Evolutionary conservation across 306 rosid genomes (phyloP), one percentile per base, ranked within the genome.

Genomic region (Trifolium pratense): DNA sequence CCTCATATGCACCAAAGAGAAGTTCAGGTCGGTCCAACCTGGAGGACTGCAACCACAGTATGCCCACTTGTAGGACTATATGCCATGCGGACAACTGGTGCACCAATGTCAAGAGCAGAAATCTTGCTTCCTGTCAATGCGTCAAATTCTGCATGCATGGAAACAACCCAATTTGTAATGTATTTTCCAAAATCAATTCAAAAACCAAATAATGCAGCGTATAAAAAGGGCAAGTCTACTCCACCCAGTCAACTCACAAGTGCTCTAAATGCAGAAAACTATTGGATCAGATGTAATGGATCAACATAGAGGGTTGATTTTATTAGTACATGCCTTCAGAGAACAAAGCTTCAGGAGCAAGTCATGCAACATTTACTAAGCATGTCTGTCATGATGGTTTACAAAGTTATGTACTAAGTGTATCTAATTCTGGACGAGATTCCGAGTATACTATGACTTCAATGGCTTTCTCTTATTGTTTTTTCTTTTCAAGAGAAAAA

Each of bases 91-190:
- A 91, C 97, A 75, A 86, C 92, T 52, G 96, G 97, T 32, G 92
- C 89, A 61, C 97, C 99, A 70, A 94, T 86, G 75, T 94, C 87
- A 82, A 94, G 89, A 66, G 92, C 86, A 21, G 98, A 85, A 71
- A 89, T 87, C 88, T 89, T 94, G 91, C 91, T 79, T 78, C 99
- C 99, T 21, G 99, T 91, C 73, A 91, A 79, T 39, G 97, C 97
- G 84, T 94, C 99, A 75, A 89, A 88, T 78, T 94, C 99, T 94
- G 86, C 56, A 51, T 18, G 16, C 77, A 73, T 69, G 81, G 75
- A 76, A 58, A 64, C 46, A 40, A 36, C 45, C 39, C 52, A 86
- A 66, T 26, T 51, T 45, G 34, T 34, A 73, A 66, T 52, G 52
- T 9, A 74, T 49, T 52, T 31, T 26, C 73, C 51, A 78, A 39